A percentile compares a stretch with the other conserved stretches of the same genome.
Evolutionary conservation across 305 asterid genomes (phyloP).

Genomic region (Fraxinus angustifolia): DNA sequence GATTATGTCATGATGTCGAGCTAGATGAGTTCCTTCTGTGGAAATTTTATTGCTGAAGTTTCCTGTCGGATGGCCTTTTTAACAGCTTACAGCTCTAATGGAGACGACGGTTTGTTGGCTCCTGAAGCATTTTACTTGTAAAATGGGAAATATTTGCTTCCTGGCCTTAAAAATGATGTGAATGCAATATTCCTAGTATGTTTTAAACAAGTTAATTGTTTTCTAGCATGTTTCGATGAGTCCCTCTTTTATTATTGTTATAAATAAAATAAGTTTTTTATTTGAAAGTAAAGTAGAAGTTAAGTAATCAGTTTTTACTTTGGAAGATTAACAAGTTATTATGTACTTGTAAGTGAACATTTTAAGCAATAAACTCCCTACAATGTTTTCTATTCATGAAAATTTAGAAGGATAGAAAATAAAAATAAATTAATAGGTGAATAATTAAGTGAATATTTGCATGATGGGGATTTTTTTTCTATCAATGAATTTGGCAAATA

Average conservation of each 20-base stretch:
- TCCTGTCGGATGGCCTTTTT: background rate
- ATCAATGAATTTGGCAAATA: background rate
- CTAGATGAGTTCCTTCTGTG: slow-evolving; percentile 26
- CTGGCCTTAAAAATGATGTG: background rate
- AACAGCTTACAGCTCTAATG: background rate
- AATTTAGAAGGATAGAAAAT: background rate
- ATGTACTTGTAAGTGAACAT: background rate
- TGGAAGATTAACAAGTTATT: background rate
- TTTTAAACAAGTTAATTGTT: background rate
- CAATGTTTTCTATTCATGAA: background rate
- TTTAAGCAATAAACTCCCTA: background rate
- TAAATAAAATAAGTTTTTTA: no score
- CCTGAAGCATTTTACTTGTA: background rate
- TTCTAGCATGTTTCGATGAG: background rate
- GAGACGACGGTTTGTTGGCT: background rate
- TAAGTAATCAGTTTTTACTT: background rate
- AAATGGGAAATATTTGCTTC: background rate
- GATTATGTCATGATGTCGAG: slow-evolving; percentile 64
- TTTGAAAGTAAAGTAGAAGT: background rate
- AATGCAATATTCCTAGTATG: background rate
- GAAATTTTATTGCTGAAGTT: slow-evolving; percentile 4
- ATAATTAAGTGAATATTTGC: background rate
- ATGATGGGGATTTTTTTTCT: background rate
- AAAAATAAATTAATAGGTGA: background rate
- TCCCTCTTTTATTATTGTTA: background rate